Conservation (phyloP, 495 filamentous ascomycete genomes). For the Xylaria acuta region DNA sequence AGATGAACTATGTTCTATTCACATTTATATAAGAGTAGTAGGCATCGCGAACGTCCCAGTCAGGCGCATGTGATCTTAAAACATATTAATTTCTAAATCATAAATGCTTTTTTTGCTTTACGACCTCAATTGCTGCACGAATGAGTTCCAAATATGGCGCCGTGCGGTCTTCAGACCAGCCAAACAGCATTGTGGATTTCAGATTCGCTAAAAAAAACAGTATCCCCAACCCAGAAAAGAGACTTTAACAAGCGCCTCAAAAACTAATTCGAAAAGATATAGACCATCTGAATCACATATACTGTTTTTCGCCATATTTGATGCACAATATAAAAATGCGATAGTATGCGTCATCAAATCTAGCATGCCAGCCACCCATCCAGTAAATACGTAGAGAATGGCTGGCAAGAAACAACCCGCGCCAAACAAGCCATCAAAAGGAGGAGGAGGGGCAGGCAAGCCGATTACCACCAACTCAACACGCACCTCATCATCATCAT, state of each 20-base stretch:
- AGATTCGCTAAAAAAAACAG: slow-evolving; percentile 8
- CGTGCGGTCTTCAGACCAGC: not conserved
- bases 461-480: not conserved
- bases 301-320: not conserved
- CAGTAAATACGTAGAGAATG: not conserved
- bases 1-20: not conserved
- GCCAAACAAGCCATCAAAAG: not conserved
- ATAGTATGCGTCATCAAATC: not conserved
- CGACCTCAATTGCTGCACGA: not conserved
- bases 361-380: not conserved
- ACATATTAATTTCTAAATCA: not conserved
- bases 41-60: not conserved
- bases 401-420: slow-evolving; percentile 15
- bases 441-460: slow-evolving; percentile 5
- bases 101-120: not conserved
- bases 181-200: slow-evolving; percentile 2
- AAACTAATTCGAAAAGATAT: not conserved
- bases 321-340: not conserved
- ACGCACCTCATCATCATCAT: no score
- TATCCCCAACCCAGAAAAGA: not conserved
- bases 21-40: not conserved
- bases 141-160: not conserved
- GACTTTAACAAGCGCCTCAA: not conserved
- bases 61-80: not conserved
- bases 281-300: not conserved